Evolutionary conservation across 2,329 filamentous ascomycete species (phyloP), one percentile per base, ranked within the genome.

Genomic region (Fusarium longipes): DNA sequence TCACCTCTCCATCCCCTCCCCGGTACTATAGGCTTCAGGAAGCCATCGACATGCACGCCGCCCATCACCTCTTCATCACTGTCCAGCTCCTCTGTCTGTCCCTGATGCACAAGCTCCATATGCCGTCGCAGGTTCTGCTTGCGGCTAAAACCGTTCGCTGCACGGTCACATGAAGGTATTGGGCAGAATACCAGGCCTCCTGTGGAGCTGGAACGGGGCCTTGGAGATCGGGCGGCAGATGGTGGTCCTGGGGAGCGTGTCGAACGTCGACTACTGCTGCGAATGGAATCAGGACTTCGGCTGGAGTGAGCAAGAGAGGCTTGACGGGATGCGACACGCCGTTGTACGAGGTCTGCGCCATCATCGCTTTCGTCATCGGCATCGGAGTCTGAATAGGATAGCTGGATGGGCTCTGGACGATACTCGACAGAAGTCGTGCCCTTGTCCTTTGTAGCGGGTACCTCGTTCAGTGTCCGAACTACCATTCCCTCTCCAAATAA

Each of bases 401-500:
- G 60, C 8, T 47, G 68, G 35, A 77, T 71, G 22, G 65, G 67
- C 18, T 75, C 70, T 0, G 78, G 78, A 12, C 63, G 73, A 56
- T 78, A 78, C 17, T 74, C 73, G 32, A 67, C 63, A 6, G 70
- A 73, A 33, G 65, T 66, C 29, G 76, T 67, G 17, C 73, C 73
- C 5, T 63, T 57, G 1, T 60, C 63, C 9, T 70, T 68, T 4
- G 71, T 67, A 6, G 60, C 55, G 8, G 75, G 73, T 5, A 68
- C 68, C 44, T 82, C 79, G 51, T 75, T 71, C n/a, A 93, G 78
- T 1, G 82, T 86, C 24, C 84, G 82, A 57, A 93, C 83, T 3
- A 81, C 79, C 86, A 96, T 93, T 24, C 85, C 81, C 77, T 96
- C 87, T 0, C 84, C 86, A 70, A 97, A 97, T 0, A 97, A 80